Conservation (phyloP, 306 rosid genomes). For the Arachis hypogaea region DNA sequence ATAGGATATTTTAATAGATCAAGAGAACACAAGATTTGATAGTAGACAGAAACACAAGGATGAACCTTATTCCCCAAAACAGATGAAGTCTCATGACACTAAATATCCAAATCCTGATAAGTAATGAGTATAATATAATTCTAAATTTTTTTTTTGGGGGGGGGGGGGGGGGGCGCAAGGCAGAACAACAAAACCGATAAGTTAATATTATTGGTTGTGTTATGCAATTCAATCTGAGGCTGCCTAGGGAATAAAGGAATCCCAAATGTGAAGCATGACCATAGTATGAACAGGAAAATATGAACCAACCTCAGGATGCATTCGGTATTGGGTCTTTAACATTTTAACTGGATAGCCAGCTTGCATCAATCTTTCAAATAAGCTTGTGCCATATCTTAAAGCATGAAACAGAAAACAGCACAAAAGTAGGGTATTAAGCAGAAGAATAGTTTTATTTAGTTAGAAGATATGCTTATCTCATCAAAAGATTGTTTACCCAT, state of each 20-base stretch:
- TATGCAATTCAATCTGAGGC: constrained; percentile 7
- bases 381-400: constrained; percentile 79
- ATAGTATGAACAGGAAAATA: background rate
- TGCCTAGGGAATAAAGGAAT: background rate
- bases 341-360: constrained; percentile 94
- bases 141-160: constrained; percentile 5
- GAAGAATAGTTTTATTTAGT: constrained; percentile 1
- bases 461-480: constrained; percentile 5
- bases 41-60: constrained; percentile 23
- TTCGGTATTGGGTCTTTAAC: constrained; percentile 96
- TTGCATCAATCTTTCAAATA: constrained; percentile 82
- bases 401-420: constrained; percentile 39
- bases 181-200: background rate
- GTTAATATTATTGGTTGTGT: background rate
- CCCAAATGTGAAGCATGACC: background rate
- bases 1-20: constrained; percentile 17
- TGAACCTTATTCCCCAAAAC: background rate
- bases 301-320: constrained; percentile 96
- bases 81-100: constrained; percentile 8
- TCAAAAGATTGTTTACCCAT: constrained; percentile 55
- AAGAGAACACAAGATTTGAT: constrained; percentile 14
- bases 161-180: too few species aligned
- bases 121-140: constrained; percentile 12
- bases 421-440: constrained; percentile 20
- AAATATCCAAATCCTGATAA: constrained; percentile 5